Percentiles rank a stretch among this genome's conserved stretches.
Conservation (phyloP, 495 filamentous ascomycete genomes). For the Penicillium waksmanii region DNA sequence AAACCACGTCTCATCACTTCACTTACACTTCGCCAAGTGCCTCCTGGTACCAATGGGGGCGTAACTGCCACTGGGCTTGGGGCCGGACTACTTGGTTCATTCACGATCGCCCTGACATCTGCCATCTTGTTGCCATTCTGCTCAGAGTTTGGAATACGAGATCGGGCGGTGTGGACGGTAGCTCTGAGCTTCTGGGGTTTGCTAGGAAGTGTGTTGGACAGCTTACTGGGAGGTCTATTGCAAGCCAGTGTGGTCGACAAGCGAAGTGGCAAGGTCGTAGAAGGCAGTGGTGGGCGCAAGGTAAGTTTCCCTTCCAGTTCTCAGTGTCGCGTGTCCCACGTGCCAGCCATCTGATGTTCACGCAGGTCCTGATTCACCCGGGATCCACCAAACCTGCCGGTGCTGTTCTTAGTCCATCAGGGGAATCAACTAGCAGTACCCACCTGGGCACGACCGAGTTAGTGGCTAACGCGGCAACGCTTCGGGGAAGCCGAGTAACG, state of each 20-base stretch:
- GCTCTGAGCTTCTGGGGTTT: slow-evolving; percentile 71
- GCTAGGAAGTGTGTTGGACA: slow-evolving; percentile 82
- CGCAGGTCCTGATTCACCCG: slow-evolving; percentile 47
- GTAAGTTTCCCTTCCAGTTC: slow-evolving; percentile 45
- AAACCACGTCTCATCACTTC: slow-evolving; percentile 87
- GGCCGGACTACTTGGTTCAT: slow-evolving; percentile 76
- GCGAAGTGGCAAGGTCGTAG: slow-evolving; percentile 81
- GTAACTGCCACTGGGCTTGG: slow-evolving; percentile 72
- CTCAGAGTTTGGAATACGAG: slow-evolving; percentile 47
- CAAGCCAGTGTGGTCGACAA: slow-evolving; percentile 88
- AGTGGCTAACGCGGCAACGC: slow-evolving; percentile 38
- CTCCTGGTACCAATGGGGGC: slow-evolving; percentile 90
- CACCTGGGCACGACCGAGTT: slow-evolving; percentile 33
- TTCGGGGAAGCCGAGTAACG: slow-evolving; percentile 28
- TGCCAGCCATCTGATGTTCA: background rate
- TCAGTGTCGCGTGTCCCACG: slow-evolving; percentile 1
- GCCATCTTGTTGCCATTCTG: slow-evolving; percentile 74
- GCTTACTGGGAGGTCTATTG: slow-evolving; percentile 79
- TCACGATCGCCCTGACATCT: slow-evolving; percentile 68
- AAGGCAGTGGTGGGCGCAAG: slow-evolving; percentile 81
- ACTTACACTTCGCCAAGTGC: slow-evolving; percentile 71
- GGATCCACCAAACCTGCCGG: slow-evolving; percentile 22
- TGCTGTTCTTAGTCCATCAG: slow-evolving; percentile 3
- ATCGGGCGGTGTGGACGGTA: slow-evolving; percentile 58
- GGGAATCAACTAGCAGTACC: slow-evolving; percentile 15